Percentiles rank a stretch among this genome's conserved stretches.
phyloP scores from a whole-genome alignment of 2,329 filamentous ascomycete genomes.

The Diaporthe citri region DNA sequence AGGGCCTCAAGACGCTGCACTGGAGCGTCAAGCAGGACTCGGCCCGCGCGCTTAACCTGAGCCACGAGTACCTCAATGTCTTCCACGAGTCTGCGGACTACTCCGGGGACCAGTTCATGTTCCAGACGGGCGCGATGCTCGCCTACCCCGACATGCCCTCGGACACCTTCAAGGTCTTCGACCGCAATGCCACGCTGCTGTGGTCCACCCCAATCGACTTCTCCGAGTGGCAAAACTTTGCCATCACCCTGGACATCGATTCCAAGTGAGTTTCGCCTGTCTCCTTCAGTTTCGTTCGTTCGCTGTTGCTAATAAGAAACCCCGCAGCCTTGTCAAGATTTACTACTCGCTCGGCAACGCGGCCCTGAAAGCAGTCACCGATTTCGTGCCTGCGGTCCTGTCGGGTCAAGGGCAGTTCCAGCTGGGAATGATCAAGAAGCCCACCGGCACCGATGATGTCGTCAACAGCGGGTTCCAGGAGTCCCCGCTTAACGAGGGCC shows the following conservation, averaged over 20 bases:
- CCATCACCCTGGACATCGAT: slow-evolving; percentile 65
- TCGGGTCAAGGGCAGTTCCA: slow-evolving; percentile 67
- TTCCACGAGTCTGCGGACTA: slow-evolving; percentile 55
- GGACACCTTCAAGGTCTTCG: slow-evolving; percentile 57
- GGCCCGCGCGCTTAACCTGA: slow-evolving; percentile 50
- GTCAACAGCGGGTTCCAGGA: slow-evolving; percentile 64
- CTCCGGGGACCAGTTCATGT: slow-evolving; percentile 54
- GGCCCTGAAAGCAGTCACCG: slow-evolving; percentile 61
- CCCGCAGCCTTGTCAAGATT: slow-evolving; percentile 63
- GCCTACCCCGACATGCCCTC: slow-evolving; percentile 51
- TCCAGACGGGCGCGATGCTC: slow-evolving; percentile 51
- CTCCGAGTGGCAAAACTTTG: slow-evolving; percentile 72
- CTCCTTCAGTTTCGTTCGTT: neutral
- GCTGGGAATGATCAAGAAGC: slow-evolving; percentile 70
- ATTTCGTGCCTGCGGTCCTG: slow-evolving; percentile 61
- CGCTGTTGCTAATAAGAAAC: neutral
- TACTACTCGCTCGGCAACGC: slow-evolving; percentile 66
- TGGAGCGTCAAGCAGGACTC: slow-evolving; percentile 52
- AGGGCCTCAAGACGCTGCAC: slow-evolving; percentile 53
- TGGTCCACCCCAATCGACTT: slow-evolving; percentile 58
- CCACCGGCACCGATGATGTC: slow-evolving; percentile 63
- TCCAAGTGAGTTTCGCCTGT: slow-evolving; percentile 60
- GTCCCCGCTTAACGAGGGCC: slow-evolving; percentile 60
- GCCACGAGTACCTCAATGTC: slow-evolving; percentile 53
- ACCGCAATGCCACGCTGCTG: slow-evolving; percentile 54